Conservation (phyloP, 805 yeast genomes). For the Metschnikowia lunata region DNA sequence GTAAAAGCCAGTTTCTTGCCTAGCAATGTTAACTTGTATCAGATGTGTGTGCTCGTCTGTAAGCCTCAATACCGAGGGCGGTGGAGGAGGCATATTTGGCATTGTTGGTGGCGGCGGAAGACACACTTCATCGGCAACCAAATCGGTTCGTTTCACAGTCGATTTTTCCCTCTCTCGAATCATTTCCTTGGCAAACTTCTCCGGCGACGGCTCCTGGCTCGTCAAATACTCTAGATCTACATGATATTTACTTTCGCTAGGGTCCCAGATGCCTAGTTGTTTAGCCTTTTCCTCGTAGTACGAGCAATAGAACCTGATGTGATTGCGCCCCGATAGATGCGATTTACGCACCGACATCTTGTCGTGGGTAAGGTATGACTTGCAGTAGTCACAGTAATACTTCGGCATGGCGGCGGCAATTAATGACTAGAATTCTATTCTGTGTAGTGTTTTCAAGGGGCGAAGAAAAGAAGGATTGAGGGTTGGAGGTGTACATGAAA, state of each 20-base stretch:
- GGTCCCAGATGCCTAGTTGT: slow-evolving; percentile 31
- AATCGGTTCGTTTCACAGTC: slow-evolving; percentile 13
- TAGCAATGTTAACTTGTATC: slow-evolving; percentile 11
- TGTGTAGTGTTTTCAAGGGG: too few species aligned
- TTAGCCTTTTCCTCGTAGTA: slow-evolving; percentile 55
- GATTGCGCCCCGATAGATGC: slow-evolving; percentile 75
- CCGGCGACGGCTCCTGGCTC: slow-evolving; percentile 25
- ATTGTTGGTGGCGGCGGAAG: slow-evolving; percentile 19
- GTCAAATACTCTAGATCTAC: slow-evolving; percentile 34
- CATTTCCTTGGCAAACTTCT: slow-evolving; percentile 8
- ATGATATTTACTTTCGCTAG: slow-evolving; percentile 29
- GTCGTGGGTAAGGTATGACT: slow-evolving; percentile 79
- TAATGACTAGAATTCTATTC: too few species aligned
- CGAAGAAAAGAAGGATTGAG: too few species aligned
- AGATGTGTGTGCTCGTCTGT: slow-evolving; percentile 12
- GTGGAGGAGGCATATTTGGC: slow-evolving; percentile 15
- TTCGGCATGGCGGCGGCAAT: slow-evolving; percentile 55
- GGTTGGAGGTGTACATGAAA: too few species aligned
- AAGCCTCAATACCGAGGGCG: slow-evolving; percentile 15
- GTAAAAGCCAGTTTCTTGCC: slow-evolving; percentile 13
- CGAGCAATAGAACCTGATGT: slow-evolving; percentile 63
- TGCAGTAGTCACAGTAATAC: slow-evolving; percentile 82
- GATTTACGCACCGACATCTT: slow-evolving; percentile 81
- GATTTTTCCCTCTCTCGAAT: slow-evolving; percentile 13
- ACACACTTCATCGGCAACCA: slow-evolving; percentile 11